Base-by-base conservation (phyloP, 2,329 filamentous ascomycete species). In the Tolypocladium endophyticum region DNA sequence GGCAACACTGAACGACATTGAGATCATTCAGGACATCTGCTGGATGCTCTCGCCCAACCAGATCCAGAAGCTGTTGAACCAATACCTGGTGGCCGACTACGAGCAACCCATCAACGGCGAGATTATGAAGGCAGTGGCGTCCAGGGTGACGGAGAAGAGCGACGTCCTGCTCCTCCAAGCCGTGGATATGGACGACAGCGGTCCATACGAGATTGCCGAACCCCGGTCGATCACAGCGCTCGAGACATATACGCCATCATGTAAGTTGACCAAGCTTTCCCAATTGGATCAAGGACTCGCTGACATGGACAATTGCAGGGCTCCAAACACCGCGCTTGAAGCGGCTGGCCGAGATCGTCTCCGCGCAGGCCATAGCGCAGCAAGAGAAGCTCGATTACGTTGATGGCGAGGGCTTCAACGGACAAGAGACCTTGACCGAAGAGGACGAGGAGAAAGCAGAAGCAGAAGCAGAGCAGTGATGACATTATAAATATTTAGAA, bases 31-130 rank as follows among this genome's bases (percentile, higher is more conserved):
- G 79, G 94, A 99, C 73, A 99, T 99, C 69, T 99, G 94, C 83
- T 97, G 93, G 93, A 97, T 97, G 93, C 84, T 99, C 58, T 97
- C 93, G 1, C 94, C 94, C 58, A 97, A 97, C 76, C 94, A 99
- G 75, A 99, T 99, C 64, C 94, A 99, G 76, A 99, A 99, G 79
- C 84, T 99, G 39, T 82, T 99, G 65, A 99, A 99, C 77, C 94
- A 99, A 75, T 99, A 99, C 72, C 84, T 99, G 56, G 93, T 99
- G 60, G 94, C 94, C 61, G 94, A 99, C 76, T 99, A 99, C 74
- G 94, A 99, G 76, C 94, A 97, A 76, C 94, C 94, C 43, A 99
- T 99, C 76, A 97, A 99, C 70, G 94, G 93, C 71, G 94, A 99
- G 74, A 99, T 99, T 72, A 99, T 99, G 94, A 99, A 99, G 79